Conservation (phyloP, 1,139 yeast species). For the Suhomyces maxii region DNA sequence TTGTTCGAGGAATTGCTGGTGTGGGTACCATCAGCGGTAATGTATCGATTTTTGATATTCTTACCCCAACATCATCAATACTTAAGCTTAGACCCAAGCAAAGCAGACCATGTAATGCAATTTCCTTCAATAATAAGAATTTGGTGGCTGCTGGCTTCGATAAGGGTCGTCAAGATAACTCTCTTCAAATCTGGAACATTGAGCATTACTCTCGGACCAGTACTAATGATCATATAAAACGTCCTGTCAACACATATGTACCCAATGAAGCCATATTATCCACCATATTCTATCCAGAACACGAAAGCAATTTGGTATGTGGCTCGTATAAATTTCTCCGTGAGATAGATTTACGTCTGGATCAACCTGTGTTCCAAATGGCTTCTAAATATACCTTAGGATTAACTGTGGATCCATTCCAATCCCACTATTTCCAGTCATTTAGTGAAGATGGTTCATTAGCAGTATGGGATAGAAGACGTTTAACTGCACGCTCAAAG, state of each 20-base stretch:
- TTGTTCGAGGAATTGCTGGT: constrained; percentile 59
- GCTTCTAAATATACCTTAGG: constrained; percentile 76
- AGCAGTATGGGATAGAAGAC: constrained; percentile 86
- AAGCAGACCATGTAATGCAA: constrained; percentile 70
- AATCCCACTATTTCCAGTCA: constrained; percentile 64
- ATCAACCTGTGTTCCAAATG: constrained; percentile 70
- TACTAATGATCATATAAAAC: constrained; percentile 45
- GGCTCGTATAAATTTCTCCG: constrained; percentile 79
- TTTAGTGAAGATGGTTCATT: constrained; percentile 82
- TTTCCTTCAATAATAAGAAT: constrained; percentile 66
- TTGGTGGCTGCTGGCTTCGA: constrained; percentile 80
- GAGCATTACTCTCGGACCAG: constrained; percentile 50
- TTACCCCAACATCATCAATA: constrained; percentile 35
- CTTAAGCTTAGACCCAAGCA: constrained; percentile 63
- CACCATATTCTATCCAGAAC: constrained; percentile 63
- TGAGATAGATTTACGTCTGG: constrained; percentile 72
- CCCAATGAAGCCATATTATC: constrained; percentile 77
- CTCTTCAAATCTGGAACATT: constrained; percentile 82
- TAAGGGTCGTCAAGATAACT: constrained; percentile 73
- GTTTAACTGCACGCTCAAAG: constrained; percentile 34
- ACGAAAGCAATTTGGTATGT: constrained; percentile 57
- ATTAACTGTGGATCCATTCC: constrained; percentile 66
- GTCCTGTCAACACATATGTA: constrained; percentile 61
- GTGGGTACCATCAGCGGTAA: constrained; percentile 76
- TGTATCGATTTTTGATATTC: constrained; percentile 63